These are phyloP conservation scores for Saccharomyces uvarum DNA, from an alignment of 1,139 yeast species.

Conservation along the genomic window DNA sequence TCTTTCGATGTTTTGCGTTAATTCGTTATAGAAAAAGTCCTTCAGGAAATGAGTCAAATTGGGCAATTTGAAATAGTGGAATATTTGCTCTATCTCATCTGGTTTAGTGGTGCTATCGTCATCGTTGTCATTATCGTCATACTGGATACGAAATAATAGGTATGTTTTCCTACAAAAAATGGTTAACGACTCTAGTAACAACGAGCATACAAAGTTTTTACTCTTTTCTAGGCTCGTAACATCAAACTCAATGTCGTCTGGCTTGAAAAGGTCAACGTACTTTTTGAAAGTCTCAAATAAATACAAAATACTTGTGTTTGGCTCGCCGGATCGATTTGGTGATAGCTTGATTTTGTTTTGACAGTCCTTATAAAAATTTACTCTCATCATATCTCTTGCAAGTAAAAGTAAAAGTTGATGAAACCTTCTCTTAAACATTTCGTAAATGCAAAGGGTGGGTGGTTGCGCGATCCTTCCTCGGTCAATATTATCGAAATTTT, in stretches of 20 bases:
- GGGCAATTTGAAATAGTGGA: constrained; percentile 49
- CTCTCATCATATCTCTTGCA: constrained; percentile 11
- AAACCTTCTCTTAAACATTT: constrained; percentile 13
- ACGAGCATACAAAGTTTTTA: constrained; percentile 24
- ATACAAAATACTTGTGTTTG: background rate
- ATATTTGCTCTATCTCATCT: constrained; percentile 52
- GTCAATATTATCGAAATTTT: background rate
- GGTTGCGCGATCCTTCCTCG: background rate
- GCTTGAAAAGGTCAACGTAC: constrained; percentile 1
- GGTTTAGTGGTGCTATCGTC: constrained; percentile 7
- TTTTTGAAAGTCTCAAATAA: constrained; percentile 2
- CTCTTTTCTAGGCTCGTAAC: background rate
- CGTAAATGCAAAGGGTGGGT: constrained; percentile 2
- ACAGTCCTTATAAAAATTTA: background rate
- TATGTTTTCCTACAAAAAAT: constrained; percentile 66
- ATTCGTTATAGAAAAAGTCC: constrained; percentile 9
- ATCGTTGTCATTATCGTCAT: constrained; percentile 45
- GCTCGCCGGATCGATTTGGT: background rate
- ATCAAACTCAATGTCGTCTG: background rate
- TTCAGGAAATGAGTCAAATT: constrained; percentile 30
- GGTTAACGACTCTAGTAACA: constrained; percentile 38
- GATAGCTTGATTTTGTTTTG: background rate
- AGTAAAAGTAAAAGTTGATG: constrained; percentile 15
- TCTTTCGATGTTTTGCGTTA: background rate
- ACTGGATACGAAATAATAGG: constrained; percentile 45